Evolutionary conservation across 805 yeast genomes (phyloP), one percentile per base, ranked within the genome.

Genomic region (Ogataea pignaliae): DNA sequence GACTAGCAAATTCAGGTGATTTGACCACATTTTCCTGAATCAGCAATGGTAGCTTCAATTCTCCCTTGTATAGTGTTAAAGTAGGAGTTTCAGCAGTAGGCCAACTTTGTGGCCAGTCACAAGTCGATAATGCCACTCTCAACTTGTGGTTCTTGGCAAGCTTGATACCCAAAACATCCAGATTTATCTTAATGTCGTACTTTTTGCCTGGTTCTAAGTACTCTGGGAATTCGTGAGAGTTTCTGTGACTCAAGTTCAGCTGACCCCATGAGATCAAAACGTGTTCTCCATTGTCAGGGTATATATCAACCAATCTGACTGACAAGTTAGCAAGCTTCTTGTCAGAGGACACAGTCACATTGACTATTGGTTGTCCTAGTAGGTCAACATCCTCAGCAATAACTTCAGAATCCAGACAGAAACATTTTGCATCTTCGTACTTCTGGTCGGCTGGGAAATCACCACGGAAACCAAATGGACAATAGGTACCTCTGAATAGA

Each of bases 71-170:
- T 29, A 71, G 40, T 4, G 61, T 63, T 34, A 71, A 48, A 1
- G 60, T 63, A 41, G 75, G 71, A 7, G 63, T 67, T 50, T 68
- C 71, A 4, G 73, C 63, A 0, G 66, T 55, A 28, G 77, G 76
- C 76, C 76, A 72, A 30, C 63, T 61, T 43, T 69, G 73, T 10
- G 76, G 76, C 76, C 77, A 72, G 47, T 72, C 76, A 30, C 71
- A 61, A 1, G 76, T 62, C 8, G 75, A 70, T 36, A 72, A 58
- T 0, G 73, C 70, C 11, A 72, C 51, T 48, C 70, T 60, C 17
- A 72, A 44, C 36, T 53, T 61, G 47, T 72, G 75, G 10, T 73
- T 74, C 38, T 57, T 56, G 10, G 45, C 55, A 11, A 45, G n/a
- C 31, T 63, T 63, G 39, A 65, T 55, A 34, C 76, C 76, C 12